Percentiles rank a stretch among this genome's conserved stretches.
Evolutionary conservation across 106 monocot species (phyloP).

Genomic region (Xerophyta viscosa): DNA sequence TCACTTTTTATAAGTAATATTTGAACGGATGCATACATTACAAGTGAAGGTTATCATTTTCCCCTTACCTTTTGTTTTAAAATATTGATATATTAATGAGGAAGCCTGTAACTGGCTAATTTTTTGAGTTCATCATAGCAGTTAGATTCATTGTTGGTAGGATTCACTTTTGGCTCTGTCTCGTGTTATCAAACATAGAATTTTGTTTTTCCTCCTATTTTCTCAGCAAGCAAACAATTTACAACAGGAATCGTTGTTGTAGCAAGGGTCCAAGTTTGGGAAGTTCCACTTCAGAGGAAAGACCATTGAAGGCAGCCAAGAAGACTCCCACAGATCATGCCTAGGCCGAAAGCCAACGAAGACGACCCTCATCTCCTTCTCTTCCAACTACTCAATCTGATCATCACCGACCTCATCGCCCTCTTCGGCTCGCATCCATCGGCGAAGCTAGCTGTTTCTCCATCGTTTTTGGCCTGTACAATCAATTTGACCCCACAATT

Average conservation of each 20-base stretch:
- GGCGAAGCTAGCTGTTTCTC: constrained; percentile 76
- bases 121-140: no score
- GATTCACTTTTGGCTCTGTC: no score
- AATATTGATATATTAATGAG: no score
- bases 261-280: constrained; percentile 40
- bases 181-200: no score
- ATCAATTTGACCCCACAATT: constrained; percentile 64
- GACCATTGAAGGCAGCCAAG: constrained; percentile 66
- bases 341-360: constrained; percentile 56
- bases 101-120: no score
- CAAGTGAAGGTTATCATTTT: no score
- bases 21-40: no score
- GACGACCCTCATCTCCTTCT: constrained; percentile 43
- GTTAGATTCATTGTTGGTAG: no score
- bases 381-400: constrained; percentile 48
- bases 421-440: constrained; percentile 77
- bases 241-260: background rate
- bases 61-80: no score
- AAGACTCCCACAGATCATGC: constrained; percentile 59
- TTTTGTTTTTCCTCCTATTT: no score
- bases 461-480: constrained; percentile 64
- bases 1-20: no score
- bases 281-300: constrained; percentile 46
- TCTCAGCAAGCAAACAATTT: no score
- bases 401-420: constrained; percentile 49